Conservation (phyloP, 177 flowering plant genomes). For the Tripterygium wilfordii region DNA sequence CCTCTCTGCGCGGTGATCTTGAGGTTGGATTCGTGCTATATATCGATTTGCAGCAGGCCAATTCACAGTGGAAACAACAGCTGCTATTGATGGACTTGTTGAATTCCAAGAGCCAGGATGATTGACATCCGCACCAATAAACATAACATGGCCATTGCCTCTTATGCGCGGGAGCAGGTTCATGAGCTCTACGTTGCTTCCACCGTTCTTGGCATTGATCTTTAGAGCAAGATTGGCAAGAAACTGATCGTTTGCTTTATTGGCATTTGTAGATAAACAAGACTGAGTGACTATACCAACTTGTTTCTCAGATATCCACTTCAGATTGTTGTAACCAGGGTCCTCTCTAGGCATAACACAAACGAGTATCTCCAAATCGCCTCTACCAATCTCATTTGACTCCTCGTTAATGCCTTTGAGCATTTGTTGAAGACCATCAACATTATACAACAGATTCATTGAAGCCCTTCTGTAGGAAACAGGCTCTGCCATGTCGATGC, state of each 20-base stretch:
- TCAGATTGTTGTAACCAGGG: too few species aligned
- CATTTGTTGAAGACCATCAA: too few species aligned
- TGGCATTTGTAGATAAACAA: too few species aligned
- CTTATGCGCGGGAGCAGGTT: constrained; percentile 34
- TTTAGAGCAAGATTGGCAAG: constrained; percentile 69
- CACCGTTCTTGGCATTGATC: constrained; percentile 82
- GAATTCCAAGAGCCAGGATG: constrained; percentile 47
- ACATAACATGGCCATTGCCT: constrained; percentile 46
- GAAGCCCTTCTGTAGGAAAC: too few species aligned
- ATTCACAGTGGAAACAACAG: constrained; percentile 65
- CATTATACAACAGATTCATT: too few species aligned
- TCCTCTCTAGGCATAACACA: too few species aligned
- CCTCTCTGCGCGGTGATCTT: constrained; percentile 40
- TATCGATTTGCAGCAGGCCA: constrained; percentile 82
- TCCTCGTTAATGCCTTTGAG: too few species aligned
- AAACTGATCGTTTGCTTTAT: constrained; percentile 42
- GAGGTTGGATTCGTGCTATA: constrained; percentile 52
- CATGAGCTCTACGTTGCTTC: constrained; percentile 61
- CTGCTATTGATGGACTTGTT: constrained; percentile 66
- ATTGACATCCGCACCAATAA: constrained; percentile 88
- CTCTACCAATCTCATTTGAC: too few species aligned
- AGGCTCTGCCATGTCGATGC: too few species aligned
- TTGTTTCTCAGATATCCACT: too few species aligned
- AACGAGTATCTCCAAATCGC: too few species aligned
- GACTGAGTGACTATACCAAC: too few species aligned